These are phyloP conservation scores for Neonectria neomacrospora DNA, from an alignment of 2,329 filamentous ascomycete genomes.

Conservation along the genomic window DNA sequence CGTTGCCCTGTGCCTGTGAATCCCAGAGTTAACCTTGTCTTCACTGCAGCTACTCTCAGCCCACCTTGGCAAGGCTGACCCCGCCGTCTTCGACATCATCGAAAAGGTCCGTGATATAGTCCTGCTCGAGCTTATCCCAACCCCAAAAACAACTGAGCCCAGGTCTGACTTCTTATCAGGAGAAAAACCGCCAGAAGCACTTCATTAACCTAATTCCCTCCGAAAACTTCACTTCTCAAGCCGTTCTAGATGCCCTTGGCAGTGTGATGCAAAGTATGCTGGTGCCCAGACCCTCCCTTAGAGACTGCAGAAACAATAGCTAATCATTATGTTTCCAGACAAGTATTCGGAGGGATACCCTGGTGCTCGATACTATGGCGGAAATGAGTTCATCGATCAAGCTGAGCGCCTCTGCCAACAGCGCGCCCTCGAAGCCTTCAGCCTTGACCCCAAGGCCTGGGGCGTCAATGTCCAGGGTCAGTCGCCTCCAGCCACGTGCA, in stretches of 20 bases:
- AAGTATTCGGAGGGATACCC: constrained; percentile 99
- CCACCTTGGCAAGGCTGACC: constrained; percentile 85
- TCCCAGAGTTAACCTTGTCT: constrained; percentile 29
- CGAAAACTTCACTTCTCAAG: constrained; percentile 95
- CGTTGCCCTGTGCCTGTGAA: constrained; percentile 15
- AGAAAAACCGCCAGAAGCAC: constrained; percentile 96
- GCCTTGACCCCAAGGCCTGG: constrained; percentile 86
- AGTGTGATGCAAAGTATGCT: constrained; percentile 91
- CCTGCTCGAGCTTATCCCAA: background rate
- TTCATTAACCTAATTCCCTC: constrained; percentile 98
- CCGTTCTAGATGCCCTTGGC: constrained; percentile 88
- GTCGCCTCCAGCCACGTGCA: constrained; percentile 43
- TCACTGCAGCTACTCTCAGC: constrained; percentile 77
- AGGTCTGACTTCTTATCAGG: constrained; percentile 60
- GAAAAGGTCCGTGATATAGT: constrained; percentile 73
- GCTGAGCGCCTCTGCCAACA: constrained; percentile 90
- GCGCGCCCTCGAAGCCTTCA: constrained; percentile 88
- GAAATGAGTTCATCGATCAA: constrained; percentile 95
- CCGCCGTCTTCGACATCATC: constrained; percentile 87
- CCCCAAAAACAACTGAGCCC: background rate
- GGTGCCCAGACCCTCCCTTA: background rate
- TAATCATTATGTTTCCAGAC: constrained; percentile 62
- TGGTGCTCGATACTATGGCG: constrained; percentile 94
- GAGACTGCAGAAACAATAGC: constrained; percentile 3
- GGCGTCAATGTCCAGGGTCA: constrained; percentile 94